Base-by-base conservation (phyloP, 2,329 filamentous ascomycete species). In the Camillea tinctor region DNA sequence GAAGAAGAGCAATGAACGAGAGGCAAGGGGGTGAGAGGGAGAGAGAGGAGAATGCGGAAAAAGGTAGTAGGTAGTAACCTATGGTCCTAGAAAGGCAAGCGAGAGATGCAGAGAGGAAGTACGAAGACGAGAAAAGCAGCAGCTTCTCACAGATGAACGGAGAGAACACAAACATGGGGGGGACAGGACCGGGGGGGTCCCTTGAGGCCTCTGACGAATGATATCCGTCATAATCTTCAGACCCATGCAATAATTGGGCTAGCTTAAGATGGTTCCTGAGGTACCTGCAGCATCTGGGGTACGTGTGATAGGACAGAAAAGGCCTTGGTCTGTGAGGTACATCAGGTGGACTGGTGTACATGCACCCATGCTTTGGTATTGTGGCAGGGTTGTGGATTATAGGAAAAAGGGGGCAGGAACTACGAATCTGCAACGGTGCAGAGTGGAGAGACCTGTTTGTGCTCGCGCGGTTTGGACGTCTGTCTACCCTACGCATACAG, bases 221-320 rank as follows among this genome's bases (percentile, higher is more conserved):
- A 30, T 5, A 40, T 36, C n/a, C 36, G 23, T 36, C 52, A 30
- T 17, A 21, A 54, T 13, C 8, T 50, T 50, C 49, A 50, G 49
- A 19, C 19, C 19, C 49, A 23, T 19, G 49, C 49, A 50, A 50
- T 50, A 50, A 11, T 50, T 50, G 49, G 49, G 21, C 49, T 7
- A 23, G 17, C 36, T 44, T 44, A 44, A 23, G 49, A 21, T 50
- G 40, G 21, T 19, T 40, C 40, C n/a, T 21, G 19, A 48, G 19
- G 53, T 55, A 55, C 53, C 53, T 55, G 53, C 53, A 55, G n/a
- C 36, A 24, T 24, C 17, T 52, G 53, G 26, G 53, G 26, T 55
- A 55, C 53, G 53, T n/a, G 23, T 23, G 53, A n/a, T n/a, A 36
- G 36, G 17, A 36, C 44, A 50, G 36, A 48, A 21, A n/a, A 8